Conservation (phyloP, 495 filamentous ascomycete genomes). For the Hypoxylon fuscum region DNA sequence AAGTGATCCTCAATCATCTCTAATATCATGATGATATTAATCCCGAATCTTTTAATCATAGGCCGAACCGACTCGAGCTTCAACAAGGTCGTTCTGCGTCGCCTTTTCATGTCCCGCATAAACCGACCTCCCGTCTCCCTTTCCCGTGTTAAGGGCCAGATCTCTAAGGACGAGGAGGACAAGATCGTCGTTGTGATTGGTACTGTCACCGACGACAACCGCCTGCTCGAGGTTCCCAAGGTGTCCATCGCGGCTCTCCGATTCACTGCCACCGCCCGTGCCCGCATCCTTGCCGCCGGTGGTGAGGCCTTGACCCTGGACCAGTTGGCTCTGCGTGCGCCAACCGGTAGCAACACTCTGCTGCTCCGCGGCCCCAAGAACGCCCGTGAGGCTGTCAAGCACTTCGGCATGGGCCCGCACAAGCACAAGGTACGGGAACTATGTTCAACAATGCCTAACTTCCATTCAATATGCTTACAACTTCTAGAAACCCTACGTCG, state of each 20-base stretch:
- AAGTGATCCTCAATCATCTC: constrained; percentile 54
- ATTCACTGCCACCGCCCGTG: constrained; percentile 94
- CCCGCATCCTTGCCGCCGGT: constrained; percentile 89
- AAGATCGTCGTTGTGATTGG: constrained; percentile 94
- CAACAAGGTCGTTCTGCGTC: constrained; percentile 96
- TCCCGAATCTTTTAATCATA: constrained; percentile 43
- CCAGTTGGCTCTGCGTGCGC: constrained; percentile 91
- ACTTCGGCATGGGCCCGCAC: constrained; percentile 98
- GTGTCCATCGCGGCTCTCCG: constrained; percentile 89
- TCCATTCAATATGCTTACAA: constrained; percentile 5
- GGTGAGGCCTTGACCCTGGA: constrained; percentile 95
- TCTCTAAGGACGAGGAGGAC: constrained; percentile 72
- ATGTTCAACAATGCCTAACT: not conserved
- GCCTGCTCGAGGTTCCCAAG: constrained; percentile 88
- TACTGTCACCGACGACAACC: constrained; percentile 96
- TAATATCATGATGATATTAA: not conserved
- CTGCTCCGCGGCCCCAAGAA: constrained; percentile 97
- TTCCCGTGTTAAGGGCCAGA: constrained; percentile 81
- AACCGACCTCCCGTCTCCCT: constrained; percentile 96
- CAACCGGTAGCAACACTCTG: constrained; percentile 93
- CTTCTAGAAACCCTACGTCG: constrained; percentile 87
- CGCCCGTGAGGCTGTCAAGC: constrained; percentile 94
- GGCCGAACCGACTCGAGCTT: constrained; percentile 95
- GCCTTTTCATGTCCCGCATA: constrained; percentile 96
- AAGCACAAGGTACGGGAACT: constrained; percentile 82